Base-by-base conservation (phyloP, 176 grass and related monocot species). In the Elymus sibiricus region DNA sequence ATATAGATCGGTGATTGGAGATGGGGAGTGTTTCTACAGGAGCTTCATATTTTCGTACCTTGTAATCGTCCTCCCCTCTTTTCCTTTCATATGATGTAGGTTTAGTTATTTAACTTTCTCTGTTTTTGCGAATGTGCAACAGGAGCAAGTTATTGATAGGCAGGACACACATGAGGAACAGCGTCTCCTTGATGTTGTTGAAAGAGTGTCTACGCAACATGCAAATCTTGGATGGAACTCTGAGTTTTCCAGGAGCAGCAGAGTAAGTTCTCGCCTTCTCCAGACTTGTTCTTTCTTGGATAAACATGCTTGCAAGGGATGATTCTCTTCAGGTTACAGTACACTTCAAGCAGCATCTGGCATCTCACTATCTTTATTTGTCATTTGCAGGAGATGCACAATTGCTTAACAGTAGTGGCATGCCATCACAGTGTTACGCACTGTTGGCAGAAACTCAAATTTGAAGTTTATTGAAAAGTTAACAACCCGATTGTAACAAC, bases 1-100 rank as follows among this genome's bases (percentile, higher is more conserved):
- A 82, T 72, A 81, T 70, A 70, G 78, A 34, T 73, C 40, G 2
- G 88, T 90, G 24, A 21, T 2, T 63, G 73, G 79, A 82, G 88
- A 90, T 51, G 83, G 79, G 25, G 88, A 90, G 31, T 82, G 88
- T 86, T 90, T 90, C 72, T 82, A 90, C 42, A 86, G 88, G 79
- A 86, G 83, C 79, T 90, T 86, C 83, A 86, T 90, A 78, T 86
- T 82, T 90, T 82, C 79, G 13, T 90, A 90, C 83, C 51, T 90
- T 8, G 88, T 90, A 86, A 63, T 14, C 86, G 24, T 63, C 32
- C 63, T 70, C 28, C 51, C 25, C n/a, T n/a, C 16, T 65, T 39
- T 71, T 86, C 17, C 21, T 82, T 89, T 9, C 65, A 86, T 40
- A 82, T 4, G n/a, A 90, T 82, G 19, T 29, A 34, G 49, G 5